phyloP scores from a whole-genome alignment of 768 basidiomycete genomes.

The Cystofilobasidium ferigula region DNA sequence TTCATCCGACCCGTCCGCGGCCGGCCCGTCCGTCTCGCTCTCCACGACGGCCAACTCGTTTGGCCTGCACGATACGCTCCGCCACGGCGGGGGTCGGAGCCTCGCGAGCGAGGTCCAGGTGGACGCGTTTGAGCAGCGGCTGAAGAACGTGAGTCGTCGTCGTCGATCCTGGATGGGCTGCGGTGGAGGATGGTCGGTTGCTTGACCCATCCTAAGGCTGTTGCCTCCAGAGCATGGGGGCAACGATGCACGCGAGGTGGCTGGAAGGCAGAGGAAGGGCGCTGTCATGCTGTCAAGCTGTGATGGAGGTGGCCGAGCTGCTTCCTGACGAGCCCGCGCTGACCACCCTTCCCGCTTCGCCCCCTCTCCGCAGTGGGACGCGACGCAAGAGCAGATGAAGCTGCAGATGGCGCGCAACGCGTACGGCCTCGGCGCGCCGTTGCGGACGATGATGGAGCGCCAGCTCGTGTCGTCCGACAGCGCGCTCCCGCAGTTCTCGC shows the following conservation, averaged over 20 bases:
- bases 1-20: not conserved
- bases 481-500: conserved; percentile 20
- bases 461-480: conserved; percentile 50
- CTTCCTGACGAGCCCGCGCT: not conserved
- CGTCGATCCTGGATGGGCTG: not conserved
- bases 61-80: conserved; percentile 79
- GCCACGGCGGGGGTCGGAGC: conserved; percentile 63
- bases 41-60: conserved; percentile 43
- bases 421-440: conserved; percentile 77
- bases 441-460: conserved; percentile 87
- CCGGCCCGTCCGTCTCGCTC: conserved; percentile 24
- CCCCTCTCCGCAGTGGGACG: conserved; percentile 61
- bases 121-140: conserved; percentile 53
- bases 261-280: not conserved
- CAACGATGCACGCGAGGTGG: no score
- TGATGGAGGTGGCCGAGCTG: not conserved
- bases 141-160: conserved; percentile 56
- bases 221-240: no score
- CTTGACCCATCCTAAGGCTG: not conserved
- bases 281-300: no score
- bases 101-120: conserved; percentile 63
- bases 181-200: not conserved
- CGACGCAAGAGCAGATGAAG: conserved; percentile 76
- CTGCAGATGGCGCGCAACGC: conserved; percentile 72
- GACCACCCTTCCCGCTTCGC: not conserved